A percentile compares a stretch with the other conserved stretches of the same genome.
Evolutionary conservation across 495 filamentous ascomycete genomes (phyloP).

Genomic region (Penicillium arizonense): DNA sequence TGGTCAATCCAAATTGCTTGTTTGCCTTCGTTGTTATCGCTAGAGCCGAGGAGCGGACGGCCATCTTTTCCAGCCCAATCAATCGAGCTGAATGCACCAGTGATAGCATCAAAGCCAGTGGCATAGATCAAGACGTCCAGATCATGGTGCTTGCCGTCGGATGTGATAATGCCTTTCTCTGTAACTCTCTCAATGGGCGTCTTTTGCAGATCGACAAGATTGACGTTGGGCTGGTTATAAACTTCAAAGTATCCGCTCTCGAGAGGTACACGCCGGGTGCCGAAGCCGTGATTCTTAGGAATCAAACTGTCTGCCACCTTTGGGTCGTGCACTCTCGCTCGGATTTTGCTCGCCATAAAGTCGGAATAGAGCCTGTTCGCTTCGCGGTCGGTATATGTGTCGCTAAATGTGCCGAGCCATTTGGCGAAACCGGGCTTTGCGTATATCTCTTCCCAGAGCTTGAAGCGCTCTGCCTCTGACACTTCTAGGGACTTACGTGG

Average conservation of each 20-base stretch:
- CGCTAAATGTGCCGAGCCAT: slow-evolving; percentile 29
- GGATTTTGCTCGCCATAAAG: slow-evolving; percentile 31
- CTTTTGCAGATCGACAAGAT: slow-evolving; percentile 29
- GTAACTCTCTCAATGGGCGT: slow-evolving; percentile 24
- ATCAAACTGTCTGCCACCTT: slow-evolving; percentile 26
- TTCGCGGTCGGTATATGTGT: slow-evolving; percentile 22
- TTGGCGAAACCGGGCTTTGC: slow-evolving; percentile 26
- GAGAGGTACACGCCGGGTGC: slow-evolving; percentile 25
- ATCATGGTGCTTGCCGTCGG: slow-evolving; percentile 30
- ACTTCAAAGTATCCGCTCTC: slow-evolving; percentile 36
- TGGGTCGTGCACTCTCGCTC: slow-evolving; percentile 25
- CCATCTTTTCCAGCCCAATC: slow-evolving; percentile 25
- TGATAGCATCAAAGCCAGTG: slow-evolving; percentile 35
- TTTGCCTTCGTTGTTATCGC: slow-evolving; percentile 9
- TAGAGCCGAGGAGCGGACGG: slow-evolving; percentile 16
- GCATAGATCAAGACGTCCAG: slow-evolving; percentile 42
- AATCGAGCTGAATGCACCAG: slow-evolving; percentile 29
- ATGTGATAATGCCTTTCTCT: slow-evolving; percentile 29
- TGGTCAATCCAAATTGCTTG: slow-evolving; percentile 23
- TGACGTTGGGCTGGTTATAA: slow-evolving; percentile 34
- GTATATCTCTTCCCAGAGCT: slow-evolving; percentile 27
- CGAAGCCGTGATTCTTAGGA: slow-evolving; percentile 29
- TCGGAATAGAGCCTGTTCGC: slow-evolving; percentile 26
- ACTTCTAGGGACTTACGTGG: slow-evolving; percentile 21
- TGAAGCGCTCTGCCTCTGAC: slow-evolving; percentile 14